Conservation (phyloP, 805 yeast species). For the Myxozyma sirexii region DNA sequence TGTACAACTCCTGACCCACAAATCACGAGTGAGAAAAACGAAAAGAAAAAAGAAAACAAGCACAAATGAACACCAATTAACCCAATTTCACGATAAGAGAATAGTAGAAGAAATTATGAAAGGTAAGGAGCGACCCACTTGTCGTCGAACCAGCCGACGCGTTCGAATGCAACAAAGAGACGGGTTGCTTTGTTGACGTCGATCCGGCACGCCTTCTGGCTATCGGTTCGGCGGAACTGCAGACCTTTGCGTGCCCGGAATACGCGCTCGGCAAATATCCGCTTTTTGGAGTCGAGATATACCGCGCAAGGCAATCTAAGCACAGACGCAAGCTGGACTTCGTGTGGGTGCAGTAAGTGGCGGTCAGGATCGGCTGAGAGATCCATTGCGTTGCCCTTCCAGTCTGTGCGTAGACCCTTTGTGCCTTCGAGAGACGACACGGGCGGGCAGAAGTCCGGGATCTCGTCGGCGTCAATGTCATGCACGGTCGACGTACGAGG, state of each 20-base stretch:
- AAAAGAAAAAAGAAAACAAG: no score
- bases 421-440: conserved; percentile 32
- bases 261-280: conserved; percentile 88
- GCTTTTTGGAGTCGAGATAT: conserved; percentile 73
- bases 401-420: conserved; percentile 75
- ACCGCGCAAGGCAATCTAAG: conserved; percentile 84
- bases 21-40: background rate
- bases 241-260: conserved; percentile 62
- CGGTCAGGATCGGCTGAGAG: conserved; percentile 74
- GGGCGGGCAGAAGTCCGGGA: conserved; percentile 38
- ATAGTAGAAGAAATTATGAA: background rate
- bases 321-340: conserved; percentile 80
- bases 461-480: conserved; percentile 42
- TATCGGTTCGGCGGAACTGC: conserved; percentile 94
- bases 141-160: conserved; percentile 89
- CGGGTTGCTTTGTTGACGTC: conserved; percentile 96
- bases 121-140: conserved; percentile 24
- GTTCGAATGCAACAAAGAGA: conserved; percentile 84
- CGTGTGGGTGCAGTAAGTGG: conserved; percentile 85
- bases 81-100: background rate
- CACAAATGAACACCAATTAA: background rate
- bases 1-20: conserved; percentile 5
- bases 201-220: conserved; percentile 95
- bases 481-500: conserved; percentile 43
- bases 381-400: conserved; percentile 99